Percentiles rank a stretch among this genome's conserved stretches.
These are phyloP conservation scores for sunflower (Helianthus annuus) DNA, from an alignment of 129 eudicot genomes.

Conservation along the genomic window HanXRQr2.0-SUNRISE NC_035441.2:159590187-159590686, in stretches of 20 bases:
- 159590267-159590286: conserved; percentile 74
- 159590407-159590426: too few species aligned
- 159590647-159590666: conserved; percentile 11
- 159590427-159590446: too few species aligned
- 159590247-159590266: conserved; percentile 78
- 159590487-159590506: too few species aligned
- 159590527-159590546: not conserved
- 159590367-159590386: conserved; percentile 1
- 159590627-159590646: not conserved
- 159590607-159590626: too few species aligned
- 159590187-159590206: conserved; percentile 62
- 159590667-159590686: not conserved
- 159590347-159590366: conserved; percentile 83
- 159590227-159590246: conserved; percentile 76
- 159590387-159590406: not conserved
- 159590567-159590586: not conserved
- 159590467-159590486: too few species aligned
- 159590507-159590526: not conserved
- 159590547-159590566: not conserved
- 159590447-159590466: too few species aligned
- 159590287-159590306: conserved; percentile 74
- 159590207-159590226: conserved; percentile 50
- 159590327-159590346: conserved; percentile 60
- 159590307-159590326: conserved; percentile 75
- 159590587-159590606: too few species aligned